Evolutionary conservation across 768 basidiomycete species (phyloP).

Genomic region (Phylloporus arenicola): DNA sequence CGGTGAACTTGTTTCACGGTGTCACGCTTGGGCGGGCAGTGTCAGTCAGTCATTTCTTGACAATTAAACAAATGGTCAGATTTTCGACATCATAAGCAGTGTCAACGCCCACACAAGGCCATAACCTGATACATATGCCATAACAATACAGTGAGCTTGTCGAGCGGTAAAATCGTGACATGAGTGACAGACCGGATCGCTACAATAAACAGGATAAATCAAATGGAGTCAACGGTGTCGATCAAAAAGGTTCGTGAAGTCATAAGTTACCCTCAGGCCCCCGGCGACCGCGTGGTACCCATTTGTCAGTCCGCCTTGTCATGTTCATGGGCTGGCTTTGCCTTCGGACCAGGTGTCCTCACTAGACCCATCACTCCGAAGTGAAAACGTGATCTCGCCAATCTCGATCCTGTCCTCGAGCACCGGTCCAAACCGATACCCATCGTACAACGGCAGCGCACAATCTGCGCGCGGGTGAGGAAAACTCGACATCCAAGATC

Average conservation of each 20-base stretch:
- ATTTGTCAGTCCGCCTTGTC: neutral
- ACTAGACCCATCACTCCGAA: constrained; percentile 1
- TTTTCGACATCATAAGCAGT: neutral
- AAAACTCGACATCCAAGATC: neutral
- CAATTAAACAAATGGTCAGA: neutral
- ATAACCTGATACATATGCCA: neutral
- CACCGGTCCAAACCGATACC: constrained; percentile 3
- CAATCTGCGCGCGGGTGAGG: constrained; percentile 13
- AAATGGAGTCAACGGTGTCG: neutral
- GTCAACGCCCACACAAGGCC: neutral
- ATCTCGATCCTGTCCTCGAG: constrained; percentile 15
- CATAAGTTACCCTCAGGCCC: neutral
- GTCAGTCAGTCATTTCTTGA: neutral
- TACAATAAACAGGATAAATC: neutral
- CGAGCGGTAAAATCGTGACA: neutral
- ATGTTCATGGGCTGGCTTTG: neutral
- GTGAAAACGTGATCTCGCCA: constrained; percentile 20
- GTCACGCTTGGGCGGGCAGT: neutral
- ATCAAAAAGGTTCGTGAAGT: neutral
- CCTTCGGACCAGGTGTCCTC: neutral
- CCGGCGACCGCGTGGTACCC: neutral
- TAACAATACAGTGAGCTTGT: constrained; percentile 4
- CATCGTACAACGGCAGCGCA: constrained; percentile 20
- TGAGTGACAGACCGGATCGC: neutral
- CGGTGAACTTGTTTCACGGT: neutral